Percentiles rank a stretch among this genome's conserved stretches.
Evolutionary conservation across 768 basidiomycete genomes (phyloP).

Genomic region (Termitomyces sp.): DNA sequence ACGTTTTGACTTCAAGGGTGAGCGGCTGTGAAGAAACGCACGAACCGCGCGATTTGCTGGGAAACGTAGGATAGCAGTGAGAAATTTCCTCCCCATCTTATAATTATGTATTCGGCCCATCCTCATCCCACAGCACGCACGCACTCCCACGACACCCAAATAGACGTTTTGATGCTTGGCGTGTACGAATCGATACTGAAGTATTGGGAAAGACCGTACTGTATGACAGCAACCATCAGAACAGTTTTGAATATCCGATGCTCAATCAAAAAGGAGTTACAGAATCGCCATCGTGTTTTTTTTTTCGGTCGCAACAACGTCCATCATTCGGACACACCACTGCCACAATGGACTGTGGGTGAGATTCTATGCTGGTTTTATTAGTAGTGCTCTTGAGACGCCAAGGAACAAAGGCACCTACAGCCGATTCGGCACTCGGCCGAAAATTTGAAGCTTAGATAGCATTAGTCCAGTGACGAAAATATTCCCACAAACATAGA

Average conservation of each 20-base stretch:
- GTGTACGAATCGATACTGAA: not conserved
- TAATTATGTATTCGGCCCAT: not conserved
- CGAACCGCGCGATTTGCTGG: not conserved
- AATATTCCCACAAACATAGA: not conserved
- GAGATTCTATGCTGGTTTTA: not conserved
- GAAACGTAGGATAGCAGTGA: not conserved
- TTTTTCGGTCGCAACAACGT: not conserved
- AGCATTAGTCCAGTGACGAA: not conserved
- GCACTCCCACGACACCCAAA: not conserved
- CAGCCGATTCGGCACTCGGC: conserved; percentile 10
- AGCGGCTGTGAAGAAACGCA: no score
- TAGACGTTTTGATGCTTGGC: not conserved
- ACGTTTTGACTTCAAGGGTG: not conserved
- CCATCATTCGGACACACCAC: not conserved
- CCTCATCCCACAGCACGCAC: not conserved
- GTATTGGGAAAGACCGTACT: not conserved
- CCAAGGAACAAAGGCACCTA: conserved; percentile 3
- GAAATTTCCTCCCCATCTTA: conserved; percentile 3
- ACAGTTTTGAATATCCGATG: not conserved
- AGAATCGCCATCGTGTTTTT: not conserved
- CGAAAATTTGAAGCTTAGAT: not conserved
- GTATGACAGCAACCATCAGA: not conserved
- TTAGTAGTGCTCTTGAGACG: not conserved
- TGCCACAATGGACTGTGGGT: not conserved
- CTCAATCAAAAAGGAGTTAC: not conserved